Evolutionary conservation across 805 yeast genomes (phyloP), one percentile per base, ranked within the genome.

Genomic region (Yarrowia divulgata): DNA sequence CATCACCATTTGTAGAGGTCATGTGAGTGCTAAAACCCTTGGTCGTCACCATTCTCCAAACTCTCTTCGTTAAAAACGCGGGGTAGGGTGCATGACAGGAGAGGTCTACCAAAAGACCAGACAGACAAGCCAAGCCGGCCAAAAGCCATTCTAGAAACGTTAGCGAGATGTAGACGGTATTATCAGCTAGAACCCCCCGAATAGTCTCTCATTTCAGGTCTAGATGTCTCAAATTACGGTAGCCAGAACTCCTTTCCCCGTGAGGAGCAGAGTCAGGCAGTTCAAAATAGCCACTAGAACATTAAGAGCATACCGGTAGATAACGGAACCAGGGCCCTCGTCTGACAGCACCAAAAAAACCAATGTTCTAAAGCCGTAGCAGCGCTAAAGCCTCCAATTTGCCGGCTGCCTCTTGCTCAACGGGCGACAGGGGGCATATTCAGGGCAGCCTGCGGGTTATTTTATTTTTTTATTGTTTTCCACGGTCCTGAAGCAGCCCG

Each of bases 61-160:
- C 57, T 35, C n/a, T 34, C 23, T 52, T 52, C n/a, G 37, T 23
- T 50, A n/a, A 48, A 52, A 34, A 52, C 29, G 57, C 57, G 57
- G 57, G 57, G 57, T 35, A n/a, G 57, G 40, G 2, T 52, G 57
- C 57, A 52, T 52, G 57, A 18, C 39, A 50, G 55, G 55, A 50
- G 52, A 14, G 32, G 35, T 10, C 29, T 18, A 18, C n/a, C 10
- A 42, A 23, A 23, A 23, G 29, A 23, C 29, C 29, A 23, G 29
- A 23, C 4, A 23, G 29, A 23, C 29, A 23, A 23, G 29, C 16
- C 32, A 19, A 18, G 45, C 18, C 18, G 18, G 16, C 40, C 13
- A 39, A n/a, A 1, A 40, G 12, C 42, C 10, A 1, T 19, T 19
- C 49, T 19, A 45, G 49, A 45, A 19, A 45, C 49, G 32, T 9